Evolutionary conservation across 805 yeast species (phyloP).

Genomic region (Candida wancherniae): DNA sequence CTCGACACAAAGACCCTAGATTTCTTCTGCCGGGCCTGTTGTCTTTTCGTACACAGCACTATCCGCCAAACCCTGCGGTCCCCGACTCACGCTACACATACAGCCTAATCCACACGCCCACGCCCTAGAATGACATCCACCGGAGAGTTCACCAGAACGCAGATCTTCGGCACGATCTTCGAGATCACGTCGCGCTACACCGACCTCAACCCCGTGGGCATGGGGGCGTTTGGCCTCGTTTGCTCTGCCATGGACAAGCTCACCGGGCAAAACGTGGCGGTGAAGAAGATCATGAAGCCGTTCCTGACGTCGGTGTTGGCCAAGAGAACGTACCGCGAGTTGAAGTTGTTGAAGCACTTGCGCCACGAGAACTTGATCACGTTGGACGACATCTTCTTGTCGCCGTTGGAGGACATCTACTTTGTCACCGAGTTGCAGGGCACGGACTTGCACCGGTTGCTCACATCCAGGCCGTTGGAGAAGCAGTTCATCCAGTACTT

Average conservation of each 20-base stretch:
- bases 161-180: conserved; percentile 91
- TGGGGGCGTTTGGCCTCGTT: conserved; percentile 99
- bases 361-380: conserved; percentile 93
- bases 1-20: too few species aligned
- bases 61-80: too few species aligned
- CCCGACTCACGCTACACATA: too few species aligned
- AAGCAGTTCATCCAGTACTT: conserved; percentile 96
- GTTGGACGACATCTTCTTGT: conserved; percentile 29
- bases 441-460: conserved; percentile 86
- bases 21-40: too few species aligned
- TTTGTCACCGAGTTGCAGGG: conserved; percentile 97
- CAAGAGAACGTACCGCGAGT: conserved; percentile 92
- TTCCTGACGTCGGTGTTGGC: conserved; percentile 92
- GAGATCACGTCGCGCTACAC: conserved; percentile 87
- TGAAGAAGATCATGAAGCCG: conserved; percentile 96
- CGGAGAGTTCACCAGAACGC: conserved; percentile 63
- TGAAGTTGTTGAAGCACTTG: conserved; percentile 86
- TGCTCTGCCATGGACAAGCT: conserved; percentile 93
- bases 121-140: conserved; percentile 39
- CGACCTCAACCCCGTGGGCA: conserved; percentile 95
- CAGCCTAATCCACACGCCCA: too few species aligned
- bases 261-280: conserved; percentile 91
- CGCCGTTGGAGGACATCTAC: conserved; percentile 92
- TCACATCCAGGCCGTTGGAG: conserved; percentile 90
- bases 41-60: too few species aligned